A percentile compares a stretch with the other conserved stretches of the same genome.
Evolutionary conservation across 139 green algal genomes (phyloP).

Genomic region (Chlorella sp.): DNA sequence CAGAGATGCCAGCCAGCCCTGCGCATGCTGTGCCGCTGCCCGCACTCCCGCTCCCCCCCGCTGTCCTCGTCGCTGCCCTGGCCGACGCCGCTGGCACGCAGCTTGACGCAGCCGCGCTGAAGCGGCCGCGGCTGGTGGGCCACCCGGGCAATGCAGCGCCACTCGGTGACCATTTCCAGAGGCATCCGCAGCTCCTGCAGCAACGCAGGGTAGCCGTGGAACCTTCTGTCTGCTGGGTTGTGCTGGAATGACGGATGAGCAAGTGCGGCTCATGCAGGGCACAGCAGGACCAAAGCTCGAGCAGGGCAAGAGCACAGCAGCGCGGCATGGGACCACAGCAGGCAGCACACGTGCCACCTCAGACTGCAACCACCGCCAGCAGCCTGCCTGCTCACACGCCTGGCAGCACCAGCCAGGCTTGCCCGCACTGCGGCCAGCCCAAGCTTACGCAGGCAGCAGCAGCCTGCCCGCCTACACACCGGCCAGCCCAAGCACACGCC

Average conservation of each 20-base stretch:
- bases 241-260: too few species aligned
- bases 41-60: neutral
- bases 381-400: neutral
- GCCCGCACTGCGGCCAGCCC: neutral
- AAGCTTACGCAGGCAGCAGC: too few species aligned
- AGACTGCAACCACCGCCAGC: neutral
- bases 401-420: neutral
- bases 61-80: neutral
- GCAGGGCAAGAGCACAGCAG: neutral
- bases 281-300: neutral
- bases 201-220: neutral
- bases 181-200: slow-evolving; percentile 15
- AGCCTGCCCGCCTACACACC: neutral
- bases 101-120: too few species aligned
- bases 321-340: neutral
- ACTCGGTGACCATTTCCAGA: neutral
- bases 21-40: neutral
- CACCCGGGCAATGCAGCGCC: slow-evolving; percentile 7
- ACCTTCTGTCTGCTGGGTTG: too few species aligned
- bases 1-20: slow-evolving; percentile 5
- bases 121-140: too few species aligned
- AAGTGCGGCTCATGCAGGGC: too few species aligned
- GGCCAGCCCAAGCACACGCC: too few species aligned
- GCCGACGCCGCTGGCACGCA: neutral
- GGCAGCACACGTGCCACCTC: neutral